phyloP scores from a whole-genome alignment of 2,329 filamentous ascomycete genomes.

The Chalaropsis thielavioides region DNA sequence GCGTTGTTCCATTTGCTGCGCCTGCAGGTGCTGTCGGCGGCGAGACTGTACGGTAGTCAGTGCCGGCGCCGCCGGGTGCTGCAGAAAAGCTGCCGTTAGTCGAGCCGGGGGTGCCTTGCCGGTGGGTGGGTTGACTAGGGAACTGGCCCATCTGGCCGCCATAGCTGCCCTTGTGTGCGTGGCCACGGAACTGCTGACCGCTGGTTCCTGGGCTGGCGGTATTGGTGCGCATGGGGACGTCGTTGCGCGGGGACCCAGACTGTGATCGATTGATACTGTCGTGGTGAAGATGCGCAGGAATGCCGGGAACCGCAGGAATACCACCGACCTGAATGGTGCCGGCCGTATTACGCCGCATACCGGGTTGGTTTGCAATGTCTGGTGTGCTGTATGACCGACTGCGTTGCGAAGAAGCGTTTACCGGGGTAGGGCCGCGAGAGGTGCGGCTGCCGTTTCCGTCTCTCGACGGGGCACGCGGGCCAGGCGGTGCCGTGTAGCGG shows the following conservation, averaged over 20 bases:
- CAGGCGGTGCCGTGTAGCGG: slow-evolving; percentile 77
- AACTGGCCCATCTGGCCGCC: slow-evolving; percentile 42
- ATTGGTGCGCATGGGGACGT: slow-evolving; percentile 51
- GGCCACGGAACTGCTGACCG: slow-evolving; percentile 38
- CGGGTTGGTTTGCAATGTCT: slow-evolving; percentile 61
- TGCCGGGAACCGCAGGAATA: slow-evolving; percentile 61
- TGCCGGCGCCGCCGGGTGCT: slow-evolving; percentile 28
- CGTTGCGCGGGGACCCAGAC: slow-evolving; percentile 60
- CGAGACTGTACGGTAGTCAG: slow-evolving; percentile 32
- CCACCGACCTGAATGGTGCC: slow-evolving; percentile 39
- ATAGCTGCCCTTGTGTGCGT: slow-evolving; percentile 34
- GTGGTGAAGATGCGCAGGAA: slow-evolving; percentile 52
- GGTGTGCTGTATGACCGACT: slow-evolving; percentile 89
- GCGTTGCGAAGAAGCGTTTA: slow-evolving; percentile 57
- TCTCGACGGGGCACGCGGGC: slow-evolving; percentile 65
- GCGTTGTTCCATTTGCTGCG: neutral
- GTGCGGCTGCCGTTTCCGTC: slow-evolving; percentile 41
- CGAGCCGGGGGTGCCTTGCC: slow-evolving; percentile 33
- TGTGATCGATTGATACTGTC: slow-evolving; percentile 64
- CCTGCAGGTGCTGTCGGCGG: slow-evolving; percentile 26
- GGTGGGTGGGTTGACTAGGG: slow-evolving; percentile 39
- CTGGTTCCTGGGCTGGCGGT: slow-evolving; percentile 58
- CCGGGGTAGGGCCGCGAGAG: slow-evolving; percentile 51
- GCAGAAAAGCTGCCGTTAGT: slow-evolving; percentile 21
- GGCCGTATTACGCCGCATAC: slow-evolving; percentile 34